Conservation (phyloP, 2,329 filamentous ascomycete genomes). For the Aspergillus floridensis region DNA sequence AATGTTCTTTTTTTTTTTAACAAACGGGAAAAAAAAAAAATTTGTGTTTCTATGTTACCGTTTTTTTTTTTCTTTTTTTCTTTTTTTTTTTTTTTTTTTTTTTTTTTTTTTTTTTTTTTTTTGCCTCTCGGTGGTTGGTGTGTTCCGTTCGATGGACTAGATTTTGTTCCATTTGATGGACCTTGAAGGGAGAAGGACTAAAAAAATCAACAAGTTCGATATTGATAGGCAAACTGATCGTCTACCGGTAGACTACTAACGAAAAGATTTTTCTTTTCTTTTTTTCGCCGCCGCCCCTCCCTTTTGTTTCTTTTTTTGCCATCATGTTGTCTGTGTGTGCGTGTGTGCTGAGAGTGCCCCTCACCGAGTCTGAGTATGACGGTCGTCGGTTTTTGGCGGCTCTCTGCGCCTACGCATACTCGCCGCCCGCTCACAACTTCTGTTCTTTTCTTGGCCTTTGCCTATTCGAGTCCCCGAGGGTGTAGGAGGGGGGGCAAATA, state of each 20-base stretch:
- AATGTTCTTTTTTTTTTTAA: too few relatives aligned
- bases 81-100: neutral
- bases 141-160: neutral
- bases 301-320: conserved; percentile 7
- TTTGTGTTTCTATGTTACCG: conserved; percentile 1
- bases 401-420: neutral
- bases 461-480: conserved; percentile 4
- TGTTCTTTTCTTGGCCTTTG: neutral
- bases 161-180: neutral
- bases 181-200: neutral
- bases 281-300: conserved; percentile 8
- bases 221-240: neutral
- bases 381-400: conserved; percentile 1
- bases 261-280: conserved; percentile 8
- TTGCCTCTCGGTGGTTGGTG: neutral
- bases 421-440: neutral
- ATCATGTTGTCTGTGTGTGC: conserved; percentile 1
- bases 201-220: neutral
- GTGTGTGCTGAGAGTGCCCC: conserved; percentile 7
- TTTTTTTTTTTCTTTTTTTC: neutral
- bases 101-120: too few relatives aligned
- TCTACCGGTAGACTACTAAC: neutral
- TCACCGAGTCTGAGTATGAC: conserved; percentile 2
- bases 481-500: neutral
- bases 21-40: neutral